Evolutionary conservation across 176 grass and related monocot genomes (phyloP).

Genomic region (Bolboschoenus planiculmis): DNA sequence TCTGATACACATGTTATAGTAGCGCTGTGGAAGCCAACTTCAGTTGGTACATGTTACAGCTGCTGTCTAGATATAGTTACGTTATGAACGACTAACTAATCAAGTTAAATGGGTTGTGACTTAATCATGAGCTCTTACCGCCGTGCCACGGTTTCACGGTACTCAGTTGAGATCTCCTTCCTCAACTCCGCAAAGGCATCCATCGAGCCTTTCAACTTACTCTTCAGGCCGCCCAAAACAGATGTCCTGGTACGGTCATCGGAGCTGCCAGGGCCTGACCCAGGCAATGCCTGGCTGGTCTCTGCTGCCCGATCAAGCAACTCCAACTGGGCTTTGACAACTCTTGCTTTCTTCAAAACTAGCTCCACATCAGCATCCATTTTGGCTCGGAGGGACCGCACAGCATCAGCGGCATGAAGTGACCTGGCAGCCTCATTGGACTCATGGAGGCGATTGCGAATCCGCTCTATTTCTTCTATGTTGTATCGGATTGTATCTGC

Average conservation of each 20-base stretch:
- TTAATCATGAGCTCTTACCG: not conserved
- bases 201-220: conserved; percentile 46
- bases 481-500: conserved; percentile 39
- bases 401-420: conserved; percentile 11
- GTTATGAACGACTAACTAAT: not conserved
- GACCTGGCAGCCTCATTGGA: conserved; percentile 45
- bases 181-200: conserved; percentile 41
- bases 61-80: not conserved
- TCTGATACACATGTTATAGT: not conserved
- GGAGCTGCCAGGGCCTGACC: conserved; percentile 35
- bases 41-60: not conserved
- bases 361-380: conserved; percentile 28
- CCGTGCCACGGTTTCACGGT: conserved; percentile 42
- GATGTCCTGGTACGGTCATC: conserved; percentile 34
- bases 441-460: conserved; percentile 31
- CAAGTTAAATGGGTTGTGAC: not conserved
- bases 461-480: conserved; percentile 30
- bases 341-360: conserved; percentile 31
- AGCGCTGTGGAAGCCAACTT: not conserved
- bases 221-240: conserved; percentile 34
- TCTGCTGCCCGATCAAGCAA: conserved; percentile 34
- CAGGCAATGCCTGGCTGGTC: conserved; percentile 31
- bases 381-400: conserved; percentile 16
- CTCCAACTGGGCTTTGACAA: conserved; percentile 41
- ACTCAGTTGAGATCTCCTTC: conserved; percentile 38